Percentiles rank a stretch among this genome's conserved stretches.
phyloP scores from a whole-genome alignment of 2,329 filamentous ascomycete species.

The Curvularia lunata region DNA sequence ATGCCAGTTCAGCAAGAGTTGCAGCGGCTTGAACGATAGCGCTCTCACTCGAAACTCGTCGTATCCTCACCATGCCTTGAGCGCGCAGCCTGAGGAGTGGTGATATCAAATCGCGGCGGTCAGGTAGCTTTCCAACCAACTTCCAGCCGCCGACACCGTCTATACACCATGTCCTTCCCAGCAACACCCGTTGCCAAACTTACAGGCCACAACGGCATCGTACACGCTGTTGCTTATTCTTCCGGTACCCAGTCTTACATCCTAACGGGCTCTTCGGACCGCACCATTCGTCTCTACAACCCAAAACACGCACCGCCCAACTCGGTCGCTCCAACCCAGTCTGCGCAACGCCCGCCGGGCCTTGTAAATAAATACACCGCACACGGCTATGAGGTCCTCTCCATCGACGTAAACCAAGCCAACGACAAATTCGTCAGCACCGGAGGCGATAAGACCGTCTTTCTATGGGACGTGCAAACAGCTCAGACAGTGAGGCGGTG shows the following conservation, averaged over 20 bases:
- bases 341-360: slow-evolving; percentile 35
- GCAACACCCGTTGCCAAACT: slow-evolving; percentile 50
- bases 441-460: slow-evolving; percentile 88
- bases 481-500: slow-evolving; percentile 80
- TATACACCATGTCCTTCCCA: slow-evolving; percentile 49
- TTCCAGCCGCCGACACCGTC: neutral
- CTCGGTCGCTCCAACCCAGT: slow-evolving; percentile 43
- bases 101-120: slow-evolving; percentile 5
- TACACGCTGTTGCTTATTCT: slow-evolving; percentile 60
- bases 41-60: too few species aligned
- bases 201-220: slow-evolving; percentile 53
- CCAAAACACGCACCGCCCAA: slow-evolving; percentile 59
- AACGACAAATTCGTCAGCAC: slow-evolving; percentile 87
- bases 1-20: neutral
- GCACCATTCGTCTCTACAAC: slow-evolving; percentile 85
- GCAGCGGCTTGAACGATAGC: neutral
- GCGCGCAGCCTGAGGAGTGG: neutral
- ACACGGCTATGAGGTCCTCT: slow-evolving; percentile 91
- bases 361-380: slow-evolving; percentile 88
- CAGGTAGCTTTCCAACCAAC: neutral
- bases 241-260: slow-evolving; percentile 62
- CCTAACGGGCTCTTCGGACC: slow-evolving; percentile 85
- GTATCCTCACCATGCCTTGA: slow-evolving; percentile 31
- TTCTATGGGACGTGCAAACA: slow-evolving; percentile 91
- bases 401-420: slow-evolving; percentile 72